Conservation (phyloP, 1,284 basidiomycete genomes). For the Marasmius sp. region DNA sequence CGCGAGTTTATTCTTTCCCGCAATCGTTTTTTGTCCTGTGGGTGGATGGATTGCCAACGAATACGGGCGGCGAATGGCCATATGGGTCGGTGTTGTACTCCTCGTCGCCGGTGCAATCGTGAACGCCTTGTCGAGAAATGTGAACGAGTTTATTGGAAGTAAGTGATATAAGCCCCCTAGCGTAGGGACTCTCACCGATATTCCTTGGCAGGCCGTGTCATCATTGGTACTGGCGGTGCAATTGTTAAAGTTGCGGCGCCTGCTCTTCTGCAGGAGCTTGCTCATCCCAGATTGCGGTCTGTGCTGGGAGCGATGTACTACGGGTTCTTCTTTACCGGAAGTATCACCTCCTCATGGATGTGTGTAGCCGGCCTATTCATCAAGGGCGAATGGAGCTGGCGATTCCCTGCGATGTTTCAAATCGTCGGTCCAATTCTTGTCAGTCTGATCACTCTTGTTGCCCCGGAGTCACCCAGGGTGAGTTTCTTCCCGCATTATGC, state of each 20-base stretch:
- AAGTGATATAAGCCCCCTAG: background rate
- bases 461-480: background rate
- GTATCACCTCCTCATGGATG: background rate
- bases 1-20: background rate
- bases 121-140: background rate
- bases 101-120: background rate
- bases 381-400: background rate
- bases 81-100: background rate
- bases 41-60: background rate
- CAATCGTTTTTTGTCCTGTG: background rate
- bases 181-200: background rate
- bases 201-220: background rate
- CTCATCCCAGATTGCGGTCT: background rate
- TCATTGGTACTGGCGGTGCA: background rate
- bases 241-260: background rate
- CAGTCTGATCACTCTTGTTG: background rate
- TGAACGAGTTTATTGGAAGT: background rate
- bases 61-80: background rate
- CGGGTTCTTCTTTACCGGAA: background rate
- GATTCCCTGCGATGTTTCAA: background rate
- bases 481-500: background rate
- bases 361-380: background rate
- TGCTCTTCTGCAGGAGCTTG: background rate
- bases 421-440: background rate
- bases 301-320: background rate